These are phyloP conservation scores for Raphanus hybrid DNA, from an alignment of 441 rosid genomes.

Conservation along the genomic window DNA sequence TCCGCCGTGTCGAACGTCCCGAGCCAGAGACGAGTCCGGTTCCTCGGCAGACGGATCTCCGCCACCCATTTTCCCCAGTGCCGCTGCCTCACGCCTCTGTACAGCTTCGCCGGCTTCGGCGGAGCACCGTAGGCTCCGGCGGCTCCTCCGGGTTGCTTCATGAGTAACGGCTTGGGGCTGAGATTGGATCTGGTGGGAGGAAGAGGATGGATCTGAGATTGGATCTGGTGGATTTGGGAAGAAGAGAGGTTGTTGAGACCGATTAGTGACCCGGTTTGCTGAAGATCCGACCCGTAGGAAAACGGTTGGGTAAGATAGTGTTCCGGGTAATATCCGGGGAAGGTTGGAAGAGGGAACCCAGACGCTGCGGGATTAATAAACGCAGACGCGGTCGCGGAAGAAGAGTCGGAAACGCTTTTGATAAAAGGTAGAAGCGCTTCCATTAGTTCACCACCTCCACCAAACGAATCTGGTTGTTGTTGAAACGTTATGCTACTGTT, in stretches of 20 bases:
- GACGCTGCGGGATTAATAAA: constrained; percentile 28
- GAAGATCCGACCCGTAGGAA: constrained; percentile 50
- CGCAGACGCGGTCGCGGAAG: constrained; percentile 42
- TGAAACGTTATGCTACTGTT: constrained; percentile 42
- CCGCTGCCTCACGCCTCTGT: constrained; percentile 69
- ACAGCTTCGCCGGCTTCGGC: constrained; percentile 57
- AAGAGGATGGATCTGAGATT: constrained; percentile 42
- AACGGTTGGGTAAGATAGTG: constrained; percentile 51
- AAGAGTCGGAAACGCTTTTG: constrained; percentile 55
- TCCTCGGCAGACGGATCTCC: constrained; percentile 70
- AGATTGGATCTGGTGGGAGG: constrained; percentile 25
- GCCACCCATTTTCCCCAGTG: constrained; percentile 85
- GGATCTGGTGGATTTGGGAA: constrained; percentile 55
- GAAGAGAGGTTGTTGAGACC: constrained; percentile 54
- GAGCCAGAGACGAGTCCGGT: constrained; percentile 71
- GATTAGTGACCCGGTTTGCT: constrained; percentile 43
- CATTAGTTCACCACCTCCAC: constrained; percentile 61
- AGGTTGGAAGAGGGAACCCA: constrained; percentile 29
- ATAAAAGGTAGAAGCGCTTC: constrained; percentile 80
- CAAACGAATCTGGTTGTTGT: constrained; percentile 44
- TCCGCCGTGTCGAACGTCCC: constrained; percentile 73
- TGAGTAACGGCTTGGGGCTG: constrained; percentile 50
- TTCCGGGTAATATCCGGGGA: constrained; percentile 46
- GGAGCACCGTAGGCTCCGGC: constrained; percentile 32
- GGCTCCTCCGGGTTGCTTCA: constrained; percentile 51